Percentiles rank a stretch among this genome's conserved stretches.
Conservation (phyloP, 2,329 filamentous ascomycete species). For the Pseudopyrenochaeta lycopersici region DNA sequence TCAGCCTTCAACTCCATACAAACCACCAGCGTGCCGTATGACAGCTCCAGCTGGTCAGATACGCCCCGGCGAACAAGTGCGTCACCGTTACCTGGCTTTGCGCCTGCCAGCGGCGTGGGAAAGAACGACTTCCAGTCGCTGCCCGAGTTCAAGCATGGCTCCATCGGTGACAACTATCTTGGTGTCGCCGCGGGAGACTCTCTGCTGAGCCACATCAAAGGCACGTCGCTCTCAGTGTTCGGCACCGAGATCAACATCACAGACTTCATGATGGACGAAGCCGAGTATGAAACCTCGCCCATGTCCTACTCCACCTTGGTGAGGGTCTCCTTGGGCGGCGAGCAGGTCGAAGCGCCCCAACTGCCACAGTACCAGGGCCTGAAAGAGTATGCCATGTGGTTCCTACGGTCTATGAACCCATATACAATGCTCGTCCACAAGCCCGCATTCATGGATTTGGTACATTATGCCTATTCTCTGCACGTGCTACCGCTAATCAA, state of each 20-base stretch:
- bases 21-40: constrained; percentile 27
- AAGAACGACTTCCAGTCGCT: constrained; percentile 39
- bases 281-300: constrained; percentile 63
- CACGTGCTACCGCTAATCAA: neutral
- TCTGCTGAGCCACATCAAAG: constrained; percentile 76
- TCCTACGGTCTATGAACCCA: constrained; percentile 74
- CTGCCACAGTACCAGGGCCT: constrained; percentile 71
- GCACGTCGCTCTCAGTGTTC: constrained; percentile 78
- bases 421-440: constrained; percentile 82
- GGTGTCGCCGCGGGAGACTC: constrained; percentile 71
- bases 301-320: constrained; percentile 77
- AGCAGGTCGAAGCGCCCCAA: constrained; percentile 63
- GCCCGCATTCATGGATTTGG: constrained; percentile 73
- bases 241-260: constrained; percentile 83
- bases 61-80: constrained; percentile 29
- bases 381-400: constrained; percentile 76
- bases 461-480: constrained; percentile 50
- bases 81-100: constrained; percentile 38
- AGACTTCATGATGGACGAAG: constrained; percentile 72
- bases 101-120: constrained; percentile 25
- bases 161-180: constrained; percentile 69
- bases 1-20: constrained; percentile 43
- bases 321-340: constrained; percentile 67
- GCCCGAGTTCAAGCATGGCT: constrained; percentile 57
- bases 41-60: constrained; percentile 34